Base-by-base conservation (phyloP, 345 rosid species). In the Hypericum perforatum region DNA sequence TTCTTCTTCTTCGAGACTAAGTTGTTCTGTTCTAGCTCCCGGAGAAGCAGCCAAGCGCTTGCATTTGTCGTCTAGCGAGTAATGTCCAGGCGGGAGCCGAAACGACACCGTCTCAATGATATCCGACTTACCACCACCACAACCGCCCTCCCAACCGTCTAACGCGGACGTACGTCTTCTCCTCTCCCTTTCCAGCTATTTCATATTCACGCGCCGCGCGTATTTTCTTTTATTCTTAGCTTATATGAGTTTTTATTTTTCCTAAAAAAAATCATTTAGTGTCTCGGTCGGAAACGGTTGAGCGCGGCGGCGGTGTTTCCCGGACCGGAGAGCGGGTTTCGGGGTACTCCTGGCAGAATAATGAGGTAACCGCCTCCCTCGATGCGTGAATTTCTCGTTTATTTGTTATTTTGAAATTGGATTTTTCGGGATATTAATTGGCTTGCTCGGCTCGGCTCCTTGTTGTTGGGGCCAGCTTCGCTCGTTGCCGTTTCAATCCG, bases 401-500 rank as follows among this genome's bases (percentile, higher is more conserved):
- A 16, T 9, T 41, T 49, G 51, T 45, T 16, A 11, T 51, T 54
- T 42, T 44, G 39, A 16, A 16, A 39, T 22, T 16, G 32, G 36
- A 40, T 36, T 0, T 49, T 13, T 16, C 14, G 39, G 45, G 46
- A 48, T 37, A 6, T 55, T 46, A 22, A 22, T 4, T 22, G 32
- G 32, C 32, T 22, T n/a, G n/a, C n/a, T n/a, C n/a, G n/a, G 32
- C 32, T 46, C 14, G 11, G 13, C 38, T 45, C 5, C 41, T 61
- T 39, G 43, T 49, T 14, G 45, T n/a, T 39, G 11, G 8, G 11
- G 36, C 11, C 6, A 7, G 32, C 4, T 59, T 63, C 65, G 14
- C 45, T 40, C 55, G 51, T 58, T 52, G 37, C 74, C 75, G 88
- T 84, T 72, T 73, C 52, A 67, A 71, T 72, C 57, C 44, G 63